These are phyloP conservation scores for Rhizophora apiculata DNA, from an alignment of 345 rosid species.

Conservation along the genomic window DNA sequence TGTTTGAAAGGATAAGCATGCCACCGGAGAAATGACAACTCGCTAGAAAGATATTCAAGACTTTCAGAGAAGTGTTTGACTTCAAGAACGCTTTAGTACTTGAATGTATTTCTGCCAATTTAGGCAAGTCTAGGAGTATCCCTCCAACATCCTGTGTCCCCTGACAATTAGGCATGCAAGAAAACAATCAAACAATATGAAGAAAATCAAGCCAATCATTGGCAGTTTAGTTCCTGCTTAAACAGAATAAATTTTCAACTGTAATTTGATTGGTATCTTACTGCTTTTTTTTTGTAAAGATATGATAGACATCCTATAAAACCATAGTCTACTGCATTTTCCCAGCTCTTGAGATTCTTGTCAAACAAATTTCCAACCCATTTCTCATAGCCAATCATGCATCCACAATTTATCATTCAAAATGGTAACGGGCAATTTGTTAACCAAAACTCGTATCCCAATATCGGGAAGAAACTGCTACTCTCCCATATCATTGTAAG, in stretches of 20 bases:
- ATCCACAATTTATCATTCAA: background rate
- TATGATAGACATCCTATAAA: conserved; percentile 21
- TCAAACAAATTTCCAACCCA: conserved; percentile 16
- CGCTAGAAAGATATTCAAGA: conserved; percentile 3
- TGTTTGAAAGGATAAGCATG: conserved; percentile 17
- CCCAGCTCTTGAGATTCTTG: conserved; percentile 32
- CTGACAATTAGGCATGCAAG: conserved; percentile 5
- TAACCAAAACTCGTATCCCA: conserved; percentile 1
- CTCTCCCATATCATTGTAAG: background rate
- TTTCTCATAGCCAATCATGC: conserved; percentile 7
- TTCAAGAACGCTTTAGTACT: conserved; percentile 24
- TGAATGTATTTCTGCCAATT: conserved; percentile 15
- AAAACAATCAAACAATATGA: background rate
- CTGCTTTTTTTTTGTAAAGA: conserved; percentile 22
- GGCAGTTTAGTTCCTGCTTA: too few relatives aligned
- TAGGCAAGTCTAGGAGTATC: conserved; percentile 16
- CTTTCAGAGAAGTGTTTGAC: conserved; percentile 13
- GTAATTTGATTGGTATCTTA: conserved; percentile 1
- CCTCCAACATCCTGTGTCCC: conserved; percentile 35
- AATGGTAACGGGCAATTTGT: conserved; percentile 6
- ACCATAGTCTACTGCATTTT: conserved; percentile 31
- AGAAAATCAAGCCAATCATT: too few relatives aligned
- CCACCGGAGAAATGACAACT: conserved; percentile 14
- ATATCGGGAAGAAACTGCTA: conserved; percentile 13
- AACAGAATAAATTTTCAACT: too few relatives aligned